Evolutionary conservation across 768 basidiomycete genomes (phyloP).

Genomic region (Suillus decipiens): DNA sequence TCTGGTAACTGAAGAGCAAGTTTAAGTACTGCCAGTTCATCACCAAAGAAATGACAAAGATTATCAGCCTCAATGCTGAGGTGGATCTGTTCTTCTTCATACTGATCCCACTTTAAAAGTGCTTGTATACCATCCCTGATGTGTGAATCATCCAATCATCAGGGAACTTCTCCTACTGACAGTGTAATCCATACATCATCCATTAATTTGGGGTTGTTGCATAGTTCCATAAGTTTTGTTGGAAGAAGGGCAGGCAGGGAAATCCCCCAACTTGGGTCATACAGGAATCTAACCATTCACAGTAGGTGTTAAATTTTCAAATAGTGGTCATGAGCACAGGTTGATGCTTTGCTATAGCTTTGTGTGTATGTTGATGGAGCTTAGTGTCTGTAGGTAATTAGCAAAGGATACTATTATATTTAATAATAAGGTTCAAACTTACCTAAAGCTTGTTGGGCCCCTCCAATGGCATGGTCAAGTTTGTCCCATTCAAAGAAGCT

Average conservation of each 20-base stretch:
- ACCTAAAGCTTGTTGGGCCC: slow-evolving; percentile 30
- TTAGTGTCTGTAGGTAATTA: slow-evolving; percentile 23
- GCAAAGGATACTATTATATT: background rate
- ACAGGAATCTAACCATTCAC: slow-evolving; percentile 22
- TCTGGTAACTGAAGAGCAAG: slow-evolving; percentile 13
- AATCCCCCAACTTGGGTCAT: slow-evolving; percentile 26
- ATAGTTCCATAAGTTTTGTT: slow-evolving; percentile 25
- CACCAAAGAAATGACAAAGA: slow-evolving; percentile 36
- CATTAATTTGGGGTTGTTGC: slow-evolving; percentile 27
- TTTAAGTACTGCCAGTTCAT: slow-evolving; percentile 30
- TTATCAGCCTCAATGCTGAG: slow-evolving; percentile 35
- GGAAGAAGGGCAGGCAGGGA: slow-evolving; percentile 36
- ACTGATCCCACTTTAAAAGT: slow-evolving; percentile 31
- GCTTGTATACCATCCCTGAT: slow-evolving; percentile 34
- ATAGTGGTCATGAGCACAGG: slow-evolving; percentile 23
- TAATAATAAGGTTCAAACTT: slow-evolving; percentile 1
- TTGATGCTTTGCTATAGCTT: slow-evolving; percentile 31
- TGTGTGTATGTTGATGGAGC: slow-evolving; percentile 31
- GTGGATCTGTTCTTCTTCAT: slow-evolving; percentile 30
- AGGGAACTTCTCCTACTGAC: slow-evolving; percentile 21
- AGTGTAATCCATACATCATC: slow-evolving; percentile 45
- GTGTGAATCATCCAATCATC: slow-evolving; percentile 37
- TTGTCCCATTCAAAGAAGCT: slow-evolving; percentile 31
- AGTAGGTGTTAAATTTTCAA: slow-evolving; percentile 32
- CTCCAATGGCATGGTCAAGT: slow-evolving; percentile 24